Evolutionary conservation across 2,329 filamentous ascomycete genomes (phyloP).

Genomic region (Periconia sp.): DNA sequence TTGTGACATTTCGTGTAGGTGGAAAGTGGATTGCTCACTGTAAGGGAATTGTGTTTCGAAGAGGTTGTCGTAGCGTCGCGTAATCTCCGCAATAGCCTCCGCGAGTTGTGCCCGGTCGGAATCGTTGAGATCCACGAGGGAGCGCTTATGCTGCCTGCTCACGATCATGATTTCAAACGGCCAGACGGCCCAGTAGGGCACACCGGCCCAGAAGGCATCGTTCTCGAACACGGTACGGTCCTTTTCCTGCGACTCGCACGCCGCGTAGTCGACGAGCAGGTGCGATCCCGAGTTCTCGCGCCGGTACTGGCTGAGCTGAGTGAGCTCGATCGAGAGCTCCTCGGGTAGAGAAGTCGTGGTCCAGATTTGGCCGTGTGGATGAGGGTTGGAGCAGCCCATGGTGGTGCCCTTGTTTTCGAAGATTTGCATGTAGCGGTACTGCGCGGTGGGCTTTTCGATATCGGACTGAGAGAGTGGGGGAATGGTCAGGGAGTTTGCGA

Average conservation of each 20-base stretch:
- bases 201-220: conserved; percentile 78
- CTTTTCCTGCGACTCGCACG: conserved; percentile 76
- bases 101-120: conserved; percentile 74
- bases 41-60: conserved; percentile 98
- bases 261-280: conserved; percentile 83
- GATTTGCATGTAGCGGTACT: conserved; percentile 97
- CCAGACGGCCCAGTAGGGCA: conserved; percentile 98
- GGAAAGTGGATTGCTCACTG: conserved; percentile 55
- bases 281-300: conserved; percentile 71
- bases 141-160: conserved; percentile 79
- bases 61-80: conserved; percentile 90
- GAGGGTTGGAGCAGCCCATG: conserved; percentile 98
- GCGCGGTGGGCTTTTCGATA: conserved; percentile 62
- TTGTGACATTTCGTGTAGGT: not conserved
- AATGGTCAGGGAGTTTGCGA: conserved; percentile 49
- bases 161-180: conserved; percentile 94
- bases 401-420: conserved; percentile 98
- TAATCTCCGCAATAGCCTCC: conserved; percentile 83
- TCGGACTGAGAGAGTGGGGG: conserved; percentile 50
- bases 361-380: conserved; percentile 97
- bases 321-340: conserved; percentile 79
- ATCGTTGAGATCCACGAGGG: conserved; percentile 76
- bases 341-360: conserved; percentile 89
- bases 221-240: conserved; percentile 92
- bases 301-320: conserved; percentile 77